phyloP scores from a whole-genome alignment of 2,329 filamentous ascomycete genomes.

The Sporothrix pseudoabietina region DNA sequence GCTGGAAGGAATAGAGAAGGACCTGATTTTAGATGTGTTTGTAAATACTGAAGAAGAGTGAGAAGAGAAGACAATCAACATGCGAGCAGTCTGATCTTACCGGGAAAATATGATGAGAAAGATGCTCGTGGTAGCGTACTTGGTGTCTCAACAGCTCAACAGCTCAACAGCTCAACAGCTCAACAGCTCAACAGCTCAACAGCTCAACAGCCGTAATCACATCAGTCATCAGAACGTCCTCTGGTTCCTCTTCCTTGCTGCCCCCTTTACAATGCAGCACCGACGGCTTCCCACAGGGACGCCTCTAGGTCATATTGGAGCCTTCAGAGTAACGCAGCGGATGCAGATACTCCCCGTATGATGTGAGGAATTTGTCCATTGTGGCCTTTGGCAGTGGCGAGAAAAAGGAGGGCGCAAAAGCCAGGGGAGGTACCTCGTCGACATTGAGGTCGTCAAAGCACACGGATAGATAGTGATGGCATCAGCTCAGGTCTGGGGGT shows the following conservation, averaged over 20 bases:
- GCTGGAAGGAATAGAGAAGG: background rate
- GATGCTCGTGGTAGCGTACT: slow-evolving; percentile 1
- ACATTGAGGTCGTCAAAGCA: too few relatives aligned
- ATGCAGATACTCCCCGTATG: too few relatives aligned
- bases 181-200: background rate
- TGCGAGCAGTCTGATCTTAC: background rate
- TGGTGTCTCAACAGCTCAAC: background rate
- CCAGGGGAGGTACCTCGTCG: too few relatives aligned
- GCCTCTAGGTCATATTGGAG: background rate
- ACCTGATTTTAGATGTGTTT: background rate
- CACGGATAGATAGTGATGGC: too few relatives aligned
- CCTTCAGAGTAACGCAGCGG: too few relatives aligned
- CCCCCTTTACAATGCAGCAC: background rate
- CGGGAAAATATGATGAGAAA: background rate
- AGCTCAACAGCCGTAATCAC: background rate
- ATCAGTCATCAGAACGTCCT: background rate
- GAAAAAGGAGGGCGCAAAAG: too few relatives aligned
- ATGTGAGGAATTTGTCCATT: too few relatives aligned
- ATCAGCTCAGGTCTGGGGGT: too few relatives aligned
- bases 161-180: background rate
- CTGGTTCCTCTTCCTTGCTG: background rate
- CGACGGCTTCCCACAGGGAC: background rate
- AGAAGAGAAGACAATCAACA: background rate
- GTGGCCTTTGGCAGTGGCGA: too few relatives aligned
- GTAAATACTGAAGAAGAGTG: background rate